Evolutionary conservation across 352 stramenopile genomes (phyloP), one percentile per base, ranked within the genome.

Genomic region (Plasmopara viticola): DNA sequence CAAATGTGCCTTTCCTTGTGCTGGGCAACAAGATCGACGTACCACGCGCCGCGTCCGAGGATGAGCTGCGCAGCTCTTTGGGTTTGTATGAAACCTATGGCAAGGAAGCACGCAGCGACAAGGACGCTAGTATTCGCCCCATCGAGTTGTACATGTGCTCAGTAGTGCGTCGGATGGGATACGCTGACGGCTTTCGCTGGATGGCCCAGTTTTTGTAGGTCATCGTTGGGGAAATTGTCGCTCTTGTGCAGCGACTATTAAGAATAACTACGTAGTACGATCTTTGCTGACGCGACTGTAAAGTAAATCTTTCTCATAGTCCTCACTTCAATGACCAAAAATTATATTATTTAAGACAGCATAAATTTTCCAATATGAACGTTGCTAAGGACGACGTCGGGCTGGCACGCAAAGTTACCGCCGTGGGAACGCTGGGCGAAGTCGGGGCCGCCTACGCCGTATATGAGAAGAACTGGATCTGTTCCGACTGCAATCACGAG

Each of bases 111-210:
- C 79, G 85, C 47, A 85, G 84, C 20, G 86, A 97, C 71, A 84
- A 84, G 48, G 84, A 96, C 62, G 74, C 76, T 34, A 93, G 78
- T 71, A 95, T 96, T 51, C 88, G 91, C 63, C 91, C 93, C 30
- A 98, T 99, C 58, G 97, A 99, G 69, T 80, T 99, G 39, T 99
- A 98, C 86, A 99, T 99, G 97, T 99, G 97, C 70, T 99, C 94
- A 53, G 97, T 99, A 28, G 93, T 98, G 58, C 88, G 95, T 80
- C 89, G 94, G 85, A 98, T 99, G 93, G 95, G 96, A 44, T 99
- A 99, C 70, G 93, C 96, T 40, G 97, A 99, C 74, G 97, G 87
- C 57, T 94, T 94, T 75, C 81, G 84, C 60, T 94, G 84, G 84
- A 90, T 94, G 80, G 81, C 84, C 18, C 76, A 94, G 63, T 94